These are phyloP conservation scores for Penicillium lividum DNA, from an alignment of 495 filamentous ascomycete genomes.

Conservation along the genomic window DNA sequence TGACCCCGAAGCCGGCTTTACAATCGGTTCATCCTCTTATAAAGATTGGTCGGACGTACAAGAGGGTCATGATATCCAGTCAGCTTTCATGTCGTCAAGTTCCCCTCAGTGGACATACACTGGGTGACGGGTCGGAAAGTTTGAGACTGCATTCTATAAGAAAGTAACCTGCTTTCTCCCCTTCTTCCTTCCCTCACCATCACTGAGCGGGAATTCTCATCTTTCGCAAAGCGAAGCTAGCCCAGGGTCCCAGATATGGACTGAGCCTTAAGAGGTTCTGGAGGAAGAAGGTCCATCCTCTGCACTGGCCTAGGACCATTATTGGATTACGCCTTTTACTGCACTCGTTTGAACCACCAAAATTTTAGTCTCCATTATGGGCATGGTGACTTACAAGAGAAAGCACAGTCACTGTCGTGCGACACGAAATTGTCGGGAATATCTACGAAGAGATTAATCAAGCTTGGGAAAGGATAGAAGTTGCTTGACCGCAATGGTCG, in stretches of 20 bases:
- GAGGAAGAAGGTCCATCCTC: too few species aligned
- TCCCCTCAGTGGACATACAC: slow-evolving; percentile 11
- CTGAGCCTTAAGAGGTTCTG: too few species aligned
- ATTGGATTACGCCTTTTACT: too few species aligned
- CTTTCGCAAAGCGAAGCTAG: too few species aligned
- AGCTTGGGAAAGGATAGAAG: too few species aligned
- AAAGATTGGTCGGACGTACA: background rate
- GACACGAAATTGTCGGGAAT: background rate
- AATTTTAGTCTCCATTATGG: background rate
- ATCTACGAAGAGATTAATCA: background rate
- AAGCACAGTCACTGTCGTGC: background rate
- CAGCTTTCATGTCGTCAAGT: slow-evolving; percentile 9
- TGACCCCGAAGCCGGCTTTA: slow-evolving; percentile 38
- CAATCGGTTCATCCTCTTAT: slow-evolving; percentile 20
- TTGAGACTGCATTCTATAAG: background rate
- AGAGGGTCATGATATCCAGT: slow-evolving; percentile 7
- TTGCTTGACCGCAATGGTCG: too few species aligned
- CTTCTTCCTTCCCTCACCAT: too few species aligned
- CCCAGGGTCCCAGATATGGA: too few species aligned
- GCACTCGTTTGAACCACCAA: background rate
- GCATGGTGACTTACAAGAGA: background rate
- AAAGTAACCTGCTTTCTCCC: too few species aligned
- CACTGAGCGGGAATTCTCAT: too few species aligned
- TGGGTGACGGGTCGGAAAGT: background rate
- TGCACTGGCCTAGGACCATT: too few species aligned